phyloP scores from a whole-genome alignment of 306 rosid genomes.

The Malus asiatica region DNA sequence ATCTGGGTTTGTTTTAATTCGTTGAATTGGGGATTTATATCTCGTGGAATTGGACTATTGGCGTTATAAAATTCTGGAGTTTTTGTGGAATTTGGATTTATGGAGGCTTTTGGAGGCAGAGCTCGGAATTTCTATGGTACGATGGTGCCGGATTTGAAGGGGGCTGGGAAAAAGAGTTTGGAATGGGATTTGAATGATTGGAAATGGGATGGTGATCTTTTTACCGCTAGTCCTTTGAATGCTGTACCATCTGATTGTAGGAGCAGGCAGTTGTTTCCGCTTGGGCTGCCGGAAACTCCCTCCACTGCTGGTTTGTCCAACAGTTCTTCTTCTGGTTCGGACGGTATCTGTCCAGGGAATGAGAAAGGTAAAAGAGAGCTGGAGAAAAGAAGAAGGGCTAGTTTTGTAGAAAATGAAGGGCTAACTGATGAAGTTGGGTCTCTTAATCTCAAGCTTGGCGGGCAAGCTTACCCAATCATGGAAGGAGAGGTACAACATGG shows the following conservation, averaged over 20 bases:
- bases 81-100: constrained; percentile 5
- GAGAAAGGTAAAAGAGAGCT: constrained; percentile 58
- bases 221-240: constrained; percentile 51
- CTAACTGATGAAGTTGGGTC: constrained; percentile 41
- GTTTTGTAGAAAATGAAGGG: constrained; percentile 48
- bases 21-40: constrained; percentile 16
- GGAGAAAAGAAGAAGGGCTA: constrained; percentile 71
- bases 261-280: constrained; percentile 51
- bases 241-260: constrained; percentile 39
- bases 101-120: constrained; percentile 64
- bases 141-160: constrained; percentile 37
- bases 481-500: constrained; percentile 59
- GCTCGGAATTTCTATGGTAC: constrained; percentile 48
- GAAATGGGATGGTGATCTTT: constrained; percentile 93
- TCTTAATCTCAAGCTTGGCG: constrained; percentile 70
- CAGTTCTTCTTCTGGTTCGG: constrained; percentile 71
- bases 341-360: constrained; percentile 41
- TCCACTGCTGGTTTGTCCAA: constrained; percentile 43
- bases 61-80: background rate
- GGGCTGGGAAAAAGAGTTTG: constrained; percentile 46
- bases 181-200: constrained; percentile 87
- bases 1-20: background rate
- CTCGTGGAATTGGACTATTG: constrained; percentile 3
- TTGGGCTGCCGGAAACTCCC: constrained; percentile 34
- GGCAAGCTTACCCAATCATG: constrained; percentile 42